Percentiles rank a stretch among this genome's conserved stretches.
Conservation (phyloP, 1,284 basidiomycete species). For the Ustilago sp. region DNA sequence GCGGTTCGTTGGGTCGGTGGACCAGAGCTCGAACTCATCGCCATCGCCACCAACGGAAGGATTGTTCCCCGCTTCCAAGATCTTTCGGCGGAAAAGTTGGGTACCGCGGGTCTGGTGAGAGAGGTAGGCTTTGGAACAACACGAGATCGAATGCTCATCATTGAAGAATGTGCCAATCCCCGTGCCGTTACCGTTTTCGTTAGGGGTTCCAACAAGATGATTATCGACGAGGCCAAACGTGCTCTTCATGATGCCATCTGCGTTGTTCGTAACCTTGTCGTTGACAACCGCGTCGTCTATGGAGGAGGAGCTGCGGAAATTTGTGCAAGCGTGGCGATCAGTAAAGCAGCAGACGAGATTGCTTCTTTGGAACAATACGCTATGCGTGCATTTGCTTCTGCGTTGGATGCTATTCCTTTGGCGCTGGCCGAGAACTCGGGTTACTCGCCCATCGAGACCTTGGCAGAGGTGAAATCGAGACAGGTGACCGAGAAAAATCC, state of each 20-base stretch:
- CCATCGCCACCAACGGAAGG: conserved; percentile 96
- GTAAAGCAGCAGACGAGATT: conserved; percentile 93
- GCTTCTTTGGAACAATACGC: conserved; percentile 98
- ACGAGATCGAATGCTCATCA: conserved; percentile 97
- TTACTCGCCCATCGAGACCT: conserved; percentile 92
- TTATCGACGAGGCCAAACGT: conserved; percentile 95
- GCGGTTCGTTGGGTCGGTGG: conserved; percentile 99
- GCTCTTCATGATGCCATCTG: conserved; percentile 97
- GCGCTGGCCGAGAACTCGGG: conserved; percentile 98
- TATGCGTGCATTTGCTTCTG: conserved; percentile 96
- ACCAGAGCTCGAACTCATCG: conserved; percentile 98
- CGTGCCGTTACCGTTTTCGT: conserved; percentile 98
- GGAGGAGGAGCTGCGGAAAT: conserved; percentile 98
- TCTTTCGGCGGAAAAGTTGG: conserved; percentile 88
- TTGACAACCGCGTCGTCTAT: conserved; percentile 96
- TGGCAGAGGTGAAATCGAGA: conserved; percentile 91
- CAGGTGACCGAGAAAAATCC: conserved; percentile 90
- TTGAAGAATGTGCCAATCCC: conserved; percentile 97
- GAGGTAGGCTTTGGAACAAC: conserved; percentile 97
- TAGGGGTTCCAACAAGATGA: conserved; percentile 97
- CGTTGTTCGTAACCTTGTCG: conserved; percentile 92
- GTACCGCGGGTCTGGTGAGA: conserved; percentile 89
- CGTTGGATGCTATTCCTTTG: conserved; percentile 90
- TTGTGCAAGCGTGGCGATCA: conserved; percentile 90
- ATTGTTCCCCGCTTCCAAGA: conserved; percentile 99